These are phyloP conservation scores for Cyberlindnera veronae DNA, from an alignment of 805 yeast species.

Conservation along the genomic window DNA sequence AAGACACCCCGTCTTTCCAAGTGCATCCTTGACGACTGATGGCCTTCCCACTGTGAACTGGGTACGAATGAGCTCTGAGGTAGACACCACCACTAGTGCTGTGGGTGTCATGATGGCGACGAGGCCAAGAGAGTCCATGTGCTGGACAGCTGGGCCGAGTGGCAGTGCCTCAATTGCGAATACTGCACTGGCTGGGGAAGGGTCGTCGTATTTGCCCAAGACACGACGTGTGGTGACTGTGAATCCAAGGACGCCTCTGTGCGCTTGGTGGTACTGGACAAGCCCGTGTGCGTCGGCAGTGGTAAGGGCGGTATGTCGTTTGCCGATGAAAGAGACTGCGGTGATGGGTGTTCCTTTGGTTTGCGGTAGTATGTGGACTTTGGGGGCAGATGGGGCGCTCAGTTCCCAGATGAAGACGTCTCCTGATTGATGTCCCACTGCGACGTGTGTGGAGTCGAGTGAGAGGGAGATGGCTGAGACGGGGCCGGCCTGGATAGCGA, in stretches of 20 bases:
- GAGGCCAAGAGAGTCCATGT: slow-evolving; percentile 56
- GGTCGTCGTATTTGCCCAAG: slow-evolving; percentile 43
- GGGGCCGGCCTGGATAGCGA: slow-evolving; percentile 37
- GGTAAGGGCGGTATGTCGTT: slow-evolving; percentile 51
- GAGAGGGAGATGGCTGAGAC: slow-evolving; percentile 59
- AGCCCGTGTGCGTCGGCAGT: slow-evolving; percentile 55
- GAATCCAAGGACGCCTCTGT: slow-evolving; percentile 51
- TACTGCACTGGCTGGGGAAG: slow-evolving; percentile 24
- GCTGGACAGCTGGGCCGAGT: slow-evolving; percentile 49
- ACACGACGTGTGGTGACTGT: slow-evolving; percentile 46
- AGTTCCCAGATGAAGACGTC: slow-evolving; percentile 68
- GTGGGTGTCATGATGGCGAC: slow-evolving; percentile 56
- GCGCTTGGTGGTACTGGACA: slow-evolving; percentile 61
- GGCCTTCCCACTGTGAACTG: slow-evolving; percentile 54
- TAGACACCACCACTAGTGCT: slow-evolving; percentile 50
- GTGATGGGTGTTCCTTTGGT: slow-evolving; percentile 32
- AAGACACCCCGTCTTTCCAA: slow-evolving; percentile 42
- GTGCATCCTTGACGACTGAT: slow-evolving; percentile 29
- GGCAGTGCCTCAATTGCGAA: slow-evolving; percentile 53
- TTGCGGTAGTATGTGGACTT: slow-evolving; percentile 30
- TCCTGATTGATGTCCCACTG: slow-evolving; percentile 68
- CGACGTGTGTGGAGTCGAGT: slow-evolving; percentile 64
- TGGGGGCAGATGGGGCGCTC: slow-evolving; percentile 15
- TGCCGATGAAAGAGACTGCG: slow-evolving; percentile 46
- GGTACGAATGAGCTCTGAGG: slow-evolving; percentile 46